phyloP scores from a whole-genome alignment of 768 basidiomycete species.

The Russula griseocarnosa region DNA sequence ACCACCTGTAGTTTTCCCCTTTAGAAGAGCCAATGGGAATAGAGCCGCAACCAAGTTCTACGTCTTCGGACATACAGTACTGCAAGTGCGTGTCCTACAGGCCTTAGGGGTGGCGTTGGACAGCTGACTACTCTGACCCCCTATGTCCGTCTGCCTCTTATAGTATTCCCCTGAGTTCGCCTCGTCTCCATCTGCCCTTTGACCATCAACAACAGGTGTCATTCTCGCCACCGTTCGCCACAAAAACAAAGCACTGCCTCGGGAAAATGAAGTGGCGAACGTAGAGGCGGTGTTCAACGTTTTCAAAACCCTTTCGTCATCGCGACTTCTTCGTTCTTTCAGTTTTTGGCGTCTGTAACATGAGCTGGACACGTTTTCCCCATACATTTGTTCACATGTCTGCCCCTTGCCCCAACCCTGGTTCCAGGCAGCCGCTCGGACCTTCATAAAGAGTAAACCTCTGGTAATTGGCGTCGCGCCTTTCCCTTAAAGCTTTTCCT shows the following conservation, averaged over 20 bases:
- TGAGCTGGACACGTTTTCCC: slow-evolving; percentile 16
- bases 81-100: too few species aligned
- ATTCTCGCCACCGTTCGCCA: not conserved
- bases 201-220: not conserved
- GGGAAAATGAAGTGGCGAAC: not conserved
- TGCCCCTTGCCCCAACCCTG: slow-evolving; percentile 27
- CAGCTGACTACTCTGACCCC: too few species aligned
- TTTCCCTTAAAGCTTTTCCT: not conserved
- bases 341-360: slow-evolving; percentile 1
- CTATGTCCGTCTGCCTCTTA: too few species aligned
- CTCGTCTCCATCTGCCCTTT: not conserved
- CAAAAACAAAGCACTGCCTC: not conserved
- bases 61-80: too few species aligned
- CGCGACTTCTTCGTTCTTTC: not conserved
- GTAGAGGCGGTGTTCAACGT: not conserved
- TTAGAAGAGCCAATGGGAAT: too few species aligned
- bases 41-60: too few species aligned
- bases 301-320: not conserved
- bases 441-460: slow-evolving; percentile 17
- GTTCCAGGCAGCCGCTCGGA: slow-evolving; percentile 8
- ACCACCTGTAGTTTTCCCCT: too few species aligned
- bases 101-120: too few species aligned
- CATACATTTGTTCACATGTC: slow-evolving; percentile 17
- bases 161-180: not conserved
- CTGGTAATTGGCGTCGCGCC: not conserved